phyloP scores from a whole-genome alignment of 176 grass and related monocot genomes.

The Juncus effusus region DNA sequence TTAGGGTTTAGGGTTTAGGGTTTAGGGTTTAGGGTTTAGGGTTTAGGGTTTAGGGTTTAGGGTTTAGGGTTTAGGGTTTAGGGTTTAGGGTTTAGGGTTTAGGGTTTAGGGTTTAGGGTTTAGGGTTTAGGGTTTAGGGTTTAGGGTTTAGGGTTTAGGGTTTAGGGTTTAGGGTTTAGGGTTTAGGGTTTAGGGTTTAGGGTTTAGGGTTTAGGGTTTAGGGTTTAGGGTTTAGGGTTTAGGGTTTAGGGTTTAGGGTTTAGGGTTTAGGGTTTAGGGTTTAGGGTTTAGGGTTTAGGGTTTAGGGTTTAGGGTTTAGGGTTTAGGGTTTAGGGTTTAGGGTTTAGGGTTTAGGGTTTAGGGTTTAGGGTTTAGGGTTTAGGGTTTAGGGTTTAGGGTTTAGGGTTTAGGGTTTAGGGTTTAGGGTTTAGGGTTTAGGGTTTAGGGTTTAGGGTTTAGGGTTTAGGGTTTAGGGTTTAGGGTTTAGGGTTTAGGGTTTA shows the following conservation, averaged over 20 bases:
- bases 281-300: constrained; percentile 23
- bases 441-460: constrained; percentile 21
- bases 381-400: too few species aligned
- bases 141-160: constrained; percentile 27
- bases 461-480: constrained; percentile 32
- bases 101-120: constrained; percentile 20
- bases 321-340: constrained; percentile 21
- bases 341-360: constrained; percentile 14
- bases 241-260: constrained; percentile 15
- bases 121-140: constrained; percentile 24
- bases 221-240: constrained; percentile 17
- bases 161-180: constrained; percentile 19
- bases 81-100: constrained; percentile 13
- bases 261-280: constrained; percentile 32
- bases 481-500: too few species aligned
- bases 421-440: constrained; percentile 27
- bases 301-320: constrained; percentile 20
- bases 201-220: too few species aligned
- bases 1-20: constrained; percentile 32
- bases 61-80: constrained; percentile 33
- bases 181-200: constrained; percentile 23
- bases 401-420: constrained; percentile 31
- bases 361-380: constrained; percentile 15
- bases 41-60: constrained; percentile 28
- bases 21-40: constrained; percentile 26